Evolutionary conservation across 148 eudicot species (phyloP).

Genomic region (Camellia lanceoleosa): DNA sequence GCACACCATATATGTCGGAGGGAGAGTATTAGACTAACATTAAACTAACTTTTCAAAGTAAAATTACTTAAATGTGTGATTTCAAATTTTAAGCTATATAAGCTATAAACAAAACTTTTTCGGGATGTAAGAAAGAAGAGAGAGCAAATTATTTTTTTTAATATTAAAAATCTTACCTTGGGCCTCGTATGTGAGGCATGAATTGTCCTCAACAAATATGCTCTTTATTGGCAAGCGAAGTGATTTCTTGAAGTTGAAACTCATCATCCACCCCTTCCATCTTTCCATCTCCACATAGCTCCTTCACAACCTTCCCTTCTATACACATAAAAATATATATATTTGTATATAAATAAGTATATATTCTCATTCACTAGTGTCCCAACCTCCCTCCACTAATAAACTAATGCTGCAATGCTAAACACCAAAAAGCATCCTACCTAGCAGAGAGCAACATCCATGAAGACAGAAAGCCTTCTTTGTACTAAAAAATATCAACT

Average conservation of each 20-base stretch:
- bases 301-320: slow-evolving; percentile 1
- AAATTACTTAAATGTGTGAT: no score
- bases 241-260: slow-evolving; percentile 30
- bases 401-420: slow-evolving; percentile 14
- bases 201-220: slow-evolving; percentile 27
- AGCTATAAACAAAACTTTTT: no score
- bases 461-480: slow-evolving; percentile 18
- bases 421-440: slow-evolving; percentile 19
- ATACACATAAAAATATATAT: slow-evolving; percentile 13
- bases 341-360: neutral
- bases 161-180: slow-evolving; percentile 18
- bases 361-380: slow-evolving; percentile 14
- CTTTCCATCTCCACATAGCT: slow-evolving; percentile 24
- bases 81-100: no score
- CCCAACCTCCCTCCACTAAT: slow-evolving; percentile 2
- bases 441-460: slow-evolving; percentile 22
- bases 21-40: neutral
- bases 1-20: neutral
- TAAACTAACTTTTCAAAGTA: no score
- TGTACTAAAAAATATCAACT: neutral
- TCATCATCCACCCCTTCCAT: slow-evolving; percentile 30
- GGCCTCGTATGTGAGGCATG: slow-evolving; percentile 22
- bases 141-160: neutral
- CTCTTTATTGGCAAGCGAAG: slow-evolving; percentile 23
- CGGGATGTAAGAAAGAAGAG: no score